Evolutionary conservation across 1,284 basidiomycete genomes (phyloP), one percentile per base, ranked within the genome.

Genomic region (Violaceomyces palustris): DNA sequence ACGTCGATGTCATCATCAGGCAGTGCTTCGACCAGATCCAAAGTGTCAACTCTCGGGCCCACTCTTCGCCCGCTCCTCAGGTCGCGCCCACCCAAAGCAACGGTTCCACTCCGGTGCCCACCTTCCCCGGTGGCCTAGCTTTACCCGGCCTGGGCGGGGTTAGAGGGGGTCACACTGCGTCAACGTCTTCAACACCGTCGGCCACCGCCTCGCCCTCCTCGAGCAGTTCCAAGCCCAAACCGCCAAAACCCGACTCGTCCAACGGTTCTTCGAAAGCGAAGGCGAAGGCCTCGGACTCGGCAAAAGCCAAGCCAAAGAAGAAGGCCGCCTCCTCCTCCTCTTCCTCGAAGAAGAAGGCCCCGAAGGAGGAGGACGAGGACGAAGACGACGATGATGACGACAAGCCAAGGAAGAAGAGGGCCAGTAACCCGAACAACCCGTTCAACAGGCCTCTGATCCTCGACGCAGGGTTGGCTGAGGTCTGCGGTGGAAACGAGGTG

Each of bases 391-490:
- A 60, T 10, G 57, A 60, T 22, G 51, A 60, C 23, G 58, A 61
- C 24, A 43, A 52, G 1, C 39, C 49, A 22, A 51, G 46, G 27
- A 54, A 59, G 43, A 65, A 65, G 56, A 41, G 61, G n/a, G 58
- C 57, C 2, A 42, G 56, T 14, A 73, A 68, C 48, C 64, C 68
- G 14, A 72, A 72, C 53, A 73, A 67, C 39, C 64, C 71, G 7
- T 64, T 73, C 49, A 73, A 72, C 37, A 36, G 61, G 25, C 69
- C 71, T 7, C 49, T 73, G 24, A 48, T 67, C 10, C 60, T 73
- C 21, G 60, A 58, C 4, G 40, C 59, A 15, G 49, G 48, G 31
- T 52, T 73, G 42, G 64, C 67, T 9, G 67, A 72, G 21, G 56
- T 73, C 7, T 73, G 69, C 31, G 69, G 67, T n/a, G 66, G 56